A percentile compares a stretch with the other conserved stretches of the same genome.
phyloP scores from a whole-genome alignment of 495 filamentous ascomycete genomes.

The Pseudoneurospora amorphoporcata region DNA sequence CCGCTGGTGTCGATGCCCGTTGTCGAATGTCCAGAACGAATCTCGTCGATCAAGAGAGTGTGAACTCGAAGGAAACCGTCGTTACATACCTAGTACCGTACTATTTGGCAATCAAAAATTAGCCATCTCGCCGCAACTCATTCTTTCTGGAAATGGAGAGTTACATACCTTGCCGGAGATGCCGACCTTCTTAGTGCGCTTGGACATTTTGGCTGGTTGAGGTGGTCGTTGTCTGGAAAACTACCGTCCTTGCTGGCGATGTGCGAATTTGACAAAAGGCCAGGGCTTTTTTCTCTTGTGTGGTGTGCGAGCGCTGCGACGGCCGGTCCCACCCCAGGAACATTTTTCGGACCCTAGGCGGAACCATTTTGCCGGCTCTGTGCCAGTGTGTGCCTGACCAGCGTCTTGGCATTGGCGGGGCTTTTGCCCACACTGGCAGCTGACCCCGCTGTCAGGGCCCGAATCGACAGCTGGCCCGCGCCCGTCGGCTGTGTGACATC shows the following conservation, averaged over 20 bases:
- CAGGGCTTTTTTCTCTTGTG: conserved; percentile 21
- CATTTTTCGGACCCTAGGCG: conserved; percentile 14
- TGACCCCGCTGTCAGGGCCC: not conserved
- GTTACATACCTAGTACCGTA: conserved; percentile 48
- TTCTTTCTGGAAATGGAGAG: not conserved
- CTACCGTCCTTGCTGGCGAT: conserved; percentile 14
- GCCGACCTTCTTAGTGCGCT: conserved; percentile 98
- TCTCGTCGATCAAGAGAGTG: not conserved
- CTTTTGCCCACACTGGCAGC: not conserved
- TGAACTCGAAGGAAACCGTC: conserved; percentile 4
- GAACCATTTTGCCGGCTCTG: conserved; percentile 20
- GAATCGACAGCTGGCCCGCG: not conserved
- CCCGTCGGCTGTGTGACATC: not conserved
- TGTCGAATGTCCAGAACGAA: not conserved
- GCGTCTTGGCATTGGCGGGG: not conserved
- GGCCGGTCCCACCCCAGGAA: not conserved
- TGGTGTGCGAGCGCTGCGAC: not conserved
- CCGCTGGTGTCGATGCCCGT: not conserved
- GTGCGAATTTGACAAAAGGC: conserved; percentile 23
- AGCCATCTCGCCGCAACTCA: not conserved
- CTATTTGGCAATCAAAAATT: conserved; percentile 23
- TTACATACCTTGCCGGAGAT: conserved; percentile 47
- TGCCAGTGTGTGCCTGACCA: not conserved
- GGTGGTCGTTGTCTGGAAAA: conserved; percentile 14
- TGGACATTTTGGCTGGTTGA: conserved; percentile 69